Conservation (phyloP, 768 basidiomycete genomes). For the Podaxis sp. region DNA sequence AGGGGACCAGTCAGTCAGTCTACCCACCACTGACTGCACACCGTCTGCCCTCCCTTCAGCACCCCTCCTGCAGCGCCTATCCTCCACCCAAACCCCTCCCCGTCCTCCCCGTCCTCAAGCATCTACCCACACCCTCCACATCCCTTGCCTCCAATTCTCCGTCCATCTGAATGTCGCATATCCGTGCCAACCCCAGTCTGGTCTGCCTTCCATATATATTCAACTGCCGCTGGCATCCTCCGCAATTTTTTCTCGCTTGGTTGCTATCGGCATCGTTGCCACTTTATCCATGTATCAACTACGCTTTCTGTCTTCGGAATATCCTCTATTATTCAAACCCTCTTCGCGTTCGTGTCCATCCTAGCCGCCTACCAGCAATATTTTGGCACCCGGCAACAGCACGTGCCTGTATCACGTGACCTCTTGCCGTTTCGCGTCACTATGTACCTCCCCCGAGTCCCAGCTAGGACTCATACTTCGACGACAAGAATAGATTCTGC, state of each 20-base stretch:
- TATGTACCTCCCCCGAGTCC: not conserved
- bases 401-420: not conserved
- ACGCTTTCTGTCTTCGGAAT: not conserved
- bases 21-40: conserved; percentile 22
- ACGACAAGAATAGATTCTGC: too few species aligned
- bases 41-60: not conserved
- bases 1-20: conserved; percentile 38
- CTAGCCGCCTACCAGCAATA: not conserved
- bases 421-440: not conserved
- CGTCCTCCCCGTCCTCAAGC: conserved; percentile 12
- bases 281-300: not conserved
- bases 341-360: not conserved
- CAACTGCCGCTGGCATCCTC: conserved; percentile 11
- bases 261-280: not conserved
- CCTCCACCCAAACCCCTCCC: conserved; percentile 13
- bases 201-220: conserved; percentile 16
- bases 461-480: too few species aligned
- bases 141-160: not conserved
- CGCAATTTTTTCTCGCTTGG: conserved; percentile 5
- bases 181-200: conserved; percentile 12
- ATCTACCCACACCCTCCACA: conserved; percentile 4
- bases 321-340: not conserved
- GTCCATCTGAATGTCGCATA: conserved; percentile 4
- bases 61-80: conserved; percentile 21
- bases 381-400: not conserved